phyloP scores from a whole-genome alignment of 1,284 basidiomycete species.

The Anthracocystis setariae region DNA sequence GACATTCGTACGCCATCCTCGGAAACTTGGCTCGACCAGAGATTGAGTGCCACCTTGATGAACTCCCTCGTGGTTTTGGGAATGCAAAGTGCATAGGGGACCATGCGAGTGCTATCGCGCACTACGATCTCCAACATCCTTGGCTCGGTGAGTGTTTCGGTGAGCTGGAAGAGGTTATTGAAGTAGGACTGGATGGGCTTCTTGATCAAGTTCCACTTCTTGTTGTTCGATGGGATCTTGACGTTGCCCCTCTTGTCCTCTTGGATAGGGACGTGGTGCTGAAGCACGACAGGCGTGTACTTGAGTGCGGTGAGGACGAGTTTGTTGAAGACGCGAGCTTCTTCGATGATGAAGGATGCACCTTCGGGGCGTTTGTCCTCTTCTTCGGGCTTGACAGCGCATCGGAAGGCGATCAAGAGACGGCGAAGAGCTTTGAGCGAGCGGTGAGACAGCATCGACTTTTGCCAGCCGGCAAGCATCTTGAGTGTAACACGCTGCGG shows the following conservation, averaged over 20 bases:
- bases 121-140: constrained; percentile 73
- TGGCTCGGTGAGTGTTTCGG: constrained; percentile 59
- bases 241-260: constrained; percentile 64
- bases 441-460: constrained; percentile 84
- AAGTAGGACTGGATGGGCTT: constrained; percentile 80
- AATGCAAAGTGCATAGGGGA: constrained; percentile 61
- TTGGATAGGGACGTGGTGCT: constrained; percentile 88
- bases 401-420: constrained; percentile 72
- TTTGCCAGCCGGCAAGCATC: constrained; percentile 85
- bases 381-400: constrained; percentile 61
- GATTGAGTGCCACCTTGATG: constrained; percentile 60
- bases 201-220: constrained; percentile 75
- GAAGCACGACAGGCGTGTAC: constrained; percentile 89
- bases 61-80: constrained; percentile 59
- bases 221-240: constrained; percentile 70
- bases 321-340: constrained; percentile 78
- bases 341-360: constrained; percentile 58
- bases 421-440: constrained; percentile 87
- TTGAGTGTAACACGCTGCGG: constrained; percentile 75
- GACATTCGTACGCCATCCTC: constrained; percentile 86
- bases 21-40: constrained; percentile 75
- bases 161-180: constrained; percentile 59
- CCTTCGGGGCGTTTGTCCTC: constrained; percentile 40
- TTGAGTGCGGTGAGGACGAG: constrained; percentile 85
- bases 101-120: constrained; percentile 63